These are phyloP conservation scores for Avicennia marina DNA, from an alignment of 257 asterid species.

Conservation along the genomic window DNA sequence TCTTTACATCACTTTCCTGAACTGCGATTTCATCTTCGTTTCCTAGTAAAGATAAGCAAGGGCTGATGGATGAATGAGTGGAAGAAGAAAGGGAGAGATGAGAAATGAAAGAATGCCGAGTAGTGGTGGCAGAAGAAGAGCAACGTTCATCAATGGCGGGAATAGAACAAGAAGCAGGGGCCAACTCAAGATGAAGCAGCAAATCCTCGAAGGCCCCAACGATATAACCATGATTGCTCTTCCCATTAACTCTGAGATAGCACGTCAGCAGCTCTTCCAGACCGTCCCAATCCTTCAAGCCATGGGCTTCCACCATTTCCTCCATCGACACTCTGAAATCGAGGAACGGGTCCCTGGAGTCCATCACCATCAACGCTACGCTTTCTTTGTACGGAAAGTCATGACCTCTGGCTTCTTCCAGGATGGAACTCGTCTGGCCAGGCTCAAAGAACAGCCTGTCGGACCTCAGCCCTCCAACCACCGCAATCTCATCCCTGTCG, in stretches of 20 bases:
- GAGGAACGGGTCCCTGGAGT: slow-evolving; percentile 35
- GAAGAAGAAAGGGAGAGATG: slow-evolving; percentile 39
- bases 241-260: slow-evolving; percentile 38
- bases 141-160: too few relatives aligned
- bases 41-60: slow-evolving; percentile 25
- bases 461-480: slow-evolving; percentile 33
- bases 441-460: slow-evolving; percentile 51
- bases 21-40: slow-evolving; percentile 19
- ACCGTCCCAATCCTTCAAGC: slow-evolving; percentile 33
- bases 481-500: slow-evolving; percentile 25
- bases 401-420: slow-evolving; percentile 23
- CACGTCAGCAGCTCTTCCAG: slow-evolving; percentile 43
- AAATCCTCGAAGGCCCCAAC: slow-evolving; percentile 50
- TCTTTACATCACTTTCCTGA: not conserved
- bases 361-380: slow-evolving; percentile 28
- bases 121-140: slow-evolving; percentile 20
- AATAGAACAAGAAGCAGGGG: too few relatives aligned
- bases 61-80: slow-evolving; percentile 27
- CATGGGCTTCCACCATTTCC: slow-evolving; percentile 55
- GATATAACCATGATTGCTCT: slow-evolving; percentile 38
- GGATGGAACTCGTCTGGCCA: slow-evolving; percentile 46
- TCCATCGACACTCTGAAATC: slow-evolving; percentile 56
- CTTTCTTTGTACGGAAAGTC: slow-evolving; percentile 21
- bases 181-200: slow-evolving; percentile 23
- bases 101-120: slow-evolving; percentile 35